Evolutionary conservation across 768 basidiomycete species (phyloP).

Genomic region (Lactifluus hygrophoroides): DNA sequence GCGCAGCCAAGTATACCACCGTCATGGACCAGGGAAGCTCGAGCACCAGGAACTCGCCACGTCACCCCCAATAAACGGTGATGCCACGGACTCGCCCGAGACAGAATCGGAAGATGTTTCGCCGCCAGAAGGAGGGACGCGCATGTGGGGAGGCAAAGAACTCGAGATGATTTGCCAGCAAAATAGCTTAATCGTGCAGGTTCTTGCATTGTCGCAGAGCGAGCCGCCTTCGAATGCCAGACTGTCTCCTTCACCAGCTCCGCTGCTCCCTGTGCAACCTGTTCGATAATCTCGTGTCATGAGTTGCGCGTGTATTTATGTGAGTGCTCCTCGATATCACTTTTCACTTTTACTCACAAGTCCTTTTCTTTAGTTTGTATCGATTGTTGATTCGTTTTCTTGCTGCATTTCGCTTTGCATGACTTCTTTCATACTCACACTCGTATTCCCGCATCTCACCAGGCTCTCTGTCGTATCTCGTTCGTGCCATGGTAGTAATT

Average conservation of each 20-base stretch:
- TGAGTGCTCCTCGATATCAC: not conserved
- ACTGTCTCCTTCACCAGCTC: slow-evolving; percentile 4
- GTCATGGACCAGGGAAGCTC: slow-evolving; percentile 52
- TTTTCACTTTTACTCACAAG: not conserved
- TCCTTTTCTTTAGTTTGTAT: not conserved
- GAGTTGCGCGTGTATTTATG: slow-evolving; percentile 1
- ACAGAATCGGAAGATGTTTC: slow-evolving; percentile 27
- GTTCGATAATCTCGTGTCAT: slow-evolving; percentile 5
- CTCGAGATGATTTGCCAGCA: slow-evolving; percentile 79
- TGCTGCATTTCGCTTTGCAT: not conserved
- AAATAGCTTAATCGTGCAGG: slow-evolving; percentile 75
- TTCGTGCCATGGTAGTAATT: not conserved
- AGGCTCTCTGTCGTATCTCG: not conserved
- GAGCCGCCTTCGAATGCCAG: slow-evolving; percentile 33
- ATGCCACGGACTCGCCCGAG: slow-evolving; percentile 15
- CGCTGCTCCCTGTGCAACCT: slow-evolving; percentile 3
- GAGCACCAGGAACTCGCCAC: slow-evolving; percentile 44
- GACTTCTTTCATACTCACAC: not conserved
- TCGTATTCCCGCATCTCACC: not conserved
- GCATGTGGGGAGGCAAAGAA: slow-evolving; percentile 73
- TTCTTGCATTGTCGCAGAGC: slow-evolving; percentile 57
- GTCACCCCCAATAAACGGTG: slow-evolving; percentile 4
- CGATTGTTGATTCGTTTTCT: not conserved
- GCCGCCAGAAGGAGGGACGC: slow-evolving; percentile 34
- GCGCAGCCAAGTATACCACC: slow-evolving; percentile 59